Base-by-base conservation (phyloP, 139 green algal species). In the Tetraselmis striata region DNA sequence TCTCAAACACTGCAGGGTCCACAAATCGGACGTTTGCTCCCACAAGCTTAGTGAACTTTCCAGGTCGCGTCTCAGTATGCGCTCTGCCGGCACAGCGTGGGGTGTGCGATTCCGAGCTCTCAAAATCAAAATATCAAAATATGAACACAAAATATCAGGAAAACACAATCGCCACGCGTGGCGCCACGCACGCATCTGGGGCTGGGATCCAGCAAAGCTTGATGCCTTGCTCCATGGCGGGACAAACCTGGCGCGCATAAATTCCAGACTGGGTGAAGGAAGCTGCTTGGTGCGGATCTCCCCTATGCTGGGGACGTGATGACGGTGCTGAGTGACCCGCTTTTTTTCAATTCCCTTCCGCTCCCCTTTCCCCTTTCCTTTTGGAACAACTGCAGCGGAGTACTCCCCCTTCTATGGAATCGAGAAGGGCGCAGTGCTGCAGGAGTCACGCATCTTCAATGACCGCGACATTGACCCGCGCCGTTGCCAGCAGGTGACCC, bases 341-440 rank as follows among this genome's bases (percentile, higher is more conserved):
- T 5, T 30, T 83, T 1, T 58, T 58, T 28, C 78, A 1, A 27
- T 2, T 32, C 1, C 59, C 29, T 77, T 28, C 25, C 45, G 45
- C 58, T n/a, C 1, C 23, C 1, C 2, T 81, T 59, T 18, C 22
- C 26, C 58, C 24, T 1, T 75, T 2, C 1, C 1, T 32, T 77
- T 75, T 79, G 30, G 1, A 31, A 1, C 24, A 59, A 23, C n/a
- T 87, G 85, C 93, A 98, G 95, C 90, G 29, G 97, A 99, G 89
- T 99, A 97, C 87, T 99, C 97, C 0, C 97, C 97, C 18, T 99
- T 99, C 84, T 99, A 95, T 80, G 97, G 97, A 32, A 99, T 99
- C 30, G 97, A 99, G 86, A 99, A 99, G 89, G 96, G 95, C 0
- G 91, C 92, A 23, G 97, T 99, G n/a, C 90, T 99, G 30, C 97